These are phyloP conservation scores for Sordaria brevicollis DNA, from an alignment of 495 filamentous ascomycete genomes.

Conservation along the genomic window DNA sequence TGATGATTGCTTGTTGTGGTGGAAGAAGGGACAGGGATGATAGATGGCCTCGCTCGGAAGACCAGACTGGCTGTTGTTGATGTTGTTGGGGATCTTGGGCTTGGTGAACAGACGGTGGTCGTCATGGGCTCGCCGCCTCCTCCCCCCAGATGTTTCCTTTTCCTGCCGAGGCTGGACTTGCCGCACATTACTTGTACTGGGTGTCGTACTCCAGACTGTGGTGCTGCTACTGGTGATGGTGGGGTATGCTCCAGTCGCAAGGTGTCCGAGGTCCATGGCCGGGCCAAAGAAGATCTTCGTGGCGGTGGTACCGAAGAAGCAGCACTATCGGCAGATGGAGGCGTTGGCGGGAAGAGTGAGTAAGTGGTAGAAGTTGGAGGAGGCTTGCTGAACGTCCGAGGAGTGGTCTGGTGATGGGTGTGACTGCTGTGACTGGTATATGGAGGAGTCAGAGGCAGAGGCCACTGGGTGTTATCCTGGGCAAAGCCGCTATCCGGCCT, in stretches of 20 bases:
- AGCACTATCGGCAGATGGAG: neutral
- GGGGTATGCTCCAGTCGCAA: neutral
- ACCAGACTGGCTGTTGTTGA: neutral
- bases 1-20: neutral
- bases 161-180: neutral
- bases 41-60: neutral
- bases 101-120: neutral
- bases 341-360: constrained; percentile 17
- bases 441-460: neutral
- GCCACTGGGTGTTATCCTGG: neutral
- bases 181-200: neutral
- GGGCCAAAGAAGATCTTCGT: neutral
- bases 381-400: constrained; percentile 3
- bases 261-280: neutral
- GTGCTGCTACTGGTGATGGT: neutral
- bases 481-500: neutral
- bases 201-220: too few relatives aligned
- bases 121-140: neutral
- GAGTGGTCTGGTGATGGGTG: neutral
- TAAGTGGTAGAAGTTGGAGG: constrained; percentile 11
- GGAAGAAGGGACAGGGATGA: neutral
- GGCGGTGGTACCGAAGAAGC: neutral
- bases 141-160: neutral
- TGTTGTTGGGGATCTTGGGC: neutral
- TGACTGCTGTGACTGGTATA: constrained; percentile 1